Evolutionary conservation across 176 grass and related monocot genomes (phyloP).

Genomic region (Phragmites australis): DNA sequence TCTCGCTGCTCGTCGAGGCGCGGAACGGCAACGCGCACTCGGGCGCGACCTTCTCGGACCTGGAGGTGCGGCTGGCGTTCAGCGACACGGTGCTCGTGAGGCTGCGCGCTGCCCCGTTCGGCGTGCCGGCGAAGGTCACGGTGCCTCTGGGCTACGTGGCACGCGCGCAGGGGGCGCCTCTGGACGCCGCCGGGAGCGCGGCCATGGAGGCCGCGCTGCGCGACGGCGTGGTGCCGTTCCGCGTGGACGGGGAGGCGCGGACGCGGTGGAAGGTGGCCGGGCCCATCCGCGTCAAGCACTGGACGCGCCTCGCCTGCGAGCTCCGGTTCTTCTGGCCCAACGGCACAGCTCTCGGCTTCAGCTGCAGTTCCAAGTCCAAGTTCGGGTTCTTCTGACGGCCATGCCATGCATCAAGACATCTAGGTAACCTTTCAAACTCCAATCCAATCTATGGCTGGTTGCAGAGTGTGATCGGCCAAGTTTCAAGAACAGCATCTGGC

Average conservation of each 20-base stretch:
- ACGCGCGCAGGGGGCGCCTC: constrained; percentile 37
- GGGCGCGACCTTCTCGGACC: constrained; percentile 38
- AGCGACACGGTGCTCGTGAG: constrained; percentile 31
- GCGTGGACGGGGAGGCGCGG: constrained; percentile 46
- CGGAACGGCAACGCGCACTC: constrained; percentile 57
- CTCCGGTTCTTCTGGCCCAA: constrained; percentile 60
- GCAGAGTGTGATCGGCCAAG: constrained; percentile 9
- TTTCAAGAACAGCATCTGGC: background rate
- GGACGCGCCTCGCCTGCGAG: constrained; percentile 51
- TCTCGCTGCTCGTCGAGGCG: constrained; percentile 42
- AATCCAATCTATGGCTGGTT: background rate
- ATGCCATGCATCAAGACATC: background rate
- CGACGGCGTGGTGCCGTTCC: constrained; percentile 56
- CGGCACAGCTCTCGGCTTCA: constrained; percentile 34
- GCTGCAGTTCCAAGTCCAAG: constrained; percentile 55
- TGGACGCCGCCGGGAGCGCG: constrained; percentile 35
- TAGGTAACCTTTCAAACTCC: no score
- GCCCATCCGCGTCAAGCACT: constrained; percentile 40
- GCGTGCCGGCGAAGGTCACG: constrained; percentile 30
- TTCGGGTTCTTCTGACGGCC: constrained; percentile 27
- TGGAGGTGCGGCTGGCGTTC: constrained; percentile 59
- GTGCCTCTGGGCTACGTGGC: constrained; percentile 62
- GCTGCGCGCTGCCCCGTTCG: constrained; percentile 53
- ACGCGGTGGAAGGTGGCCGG: constrained; percentile 55
- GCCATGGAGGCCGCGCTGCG: constrained; percentile 59